Evolutionary conservation across 225 moss, liverwort and hornwort genomes (phyloP).

Genomic region (Pseudisothecium myosuroides): DNA sequence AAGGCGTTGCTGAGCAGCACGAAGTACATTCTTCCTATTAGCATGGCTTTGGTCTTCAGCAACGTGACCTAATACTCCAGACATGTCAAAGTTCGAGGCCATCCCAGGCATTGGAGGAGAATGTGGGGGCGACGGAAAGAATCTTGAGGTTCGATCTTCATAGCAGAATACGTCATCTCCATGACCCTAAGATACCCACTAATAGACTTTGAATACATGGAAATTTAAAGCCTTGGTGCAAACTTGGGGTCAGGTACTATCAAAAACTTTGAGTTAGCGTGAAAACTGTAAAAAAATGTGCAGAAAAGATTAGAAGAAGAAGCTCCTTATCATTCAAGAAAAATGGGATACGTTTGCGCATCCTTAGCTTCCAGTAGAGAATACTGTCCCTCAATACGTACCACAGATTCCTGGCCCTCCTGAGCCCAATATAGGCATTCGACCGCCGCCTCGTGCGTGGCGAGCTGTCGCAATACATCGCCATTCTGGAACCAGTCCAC

Average conservation of each 20-base stretch:
- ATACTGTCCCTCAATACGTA: conserved; percentile 8
- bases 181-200: conserved; percentile 40
- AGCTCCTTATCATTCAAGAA: not conserved
- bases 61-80: conserved; percentile 66
- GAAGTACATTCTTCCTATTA: conserved; percentile 63
- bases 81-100: conserved; percentile 88
- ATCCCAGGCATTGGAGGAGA: conserved; percentile 80
- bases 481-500: conserved; percentile 60
- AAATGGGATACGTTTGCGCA: not conserved
- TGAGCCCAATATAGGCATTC: conserved; percentile 92
- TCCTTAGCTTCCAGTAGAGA: not conserved
- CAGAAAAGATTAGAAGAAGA: not conserved
- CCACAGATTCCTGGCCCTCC: conserved; percentile 57
- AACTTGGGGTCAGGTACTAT: not conserved
- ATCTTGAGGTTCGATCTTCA: conserved; percentile 86
- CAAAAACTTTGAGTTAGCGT: not conserved
- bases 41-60: conserved; percentile 69
- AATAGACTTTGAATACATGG: not conserved
- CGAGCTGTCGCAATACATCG: conserved; percentile 69
- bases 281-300: not conserved
- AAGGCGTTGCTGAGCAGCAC: conserved; percentile 72
- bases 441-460: conserved; percentile 70
- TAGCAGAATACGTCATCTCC: conserved; percentile 75
- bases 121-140: conserved; percentile 80
- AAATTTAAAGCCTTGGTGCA: not conserved